Conservation (phyloP, 1,284 basidiomycete species). For the Cryptococcus sp. region DNA sequence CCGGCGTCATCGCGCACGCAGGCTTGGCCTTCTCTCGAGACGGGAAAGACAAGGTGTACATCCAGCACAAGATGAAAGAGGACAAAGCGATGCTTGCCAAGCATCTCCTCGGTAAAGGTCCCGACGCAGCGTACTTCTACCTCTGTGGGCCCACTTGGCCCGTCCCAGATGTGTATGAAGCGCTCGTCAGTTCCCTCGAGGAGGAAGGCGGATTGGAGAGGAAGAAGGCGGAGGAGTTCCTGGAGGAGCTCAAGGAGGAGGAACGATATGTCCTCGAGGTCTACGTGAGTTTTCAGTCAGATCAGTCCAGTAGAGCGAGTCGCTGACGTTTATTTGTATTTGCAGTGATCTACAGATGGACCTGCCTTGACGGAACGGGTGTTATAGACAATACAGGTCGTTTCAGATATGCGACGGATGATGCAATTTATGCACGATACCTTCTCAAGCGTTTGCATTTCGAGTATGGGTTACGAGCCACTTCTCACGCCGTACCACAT, state of each 20-base stretch:
- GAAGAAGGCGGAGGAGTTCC: conserved; percentile 73
- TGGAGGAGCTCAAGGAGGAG: conserved; percentile 93
- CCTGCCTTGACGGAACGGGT: too few species aligned
- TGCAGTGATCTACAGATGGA: neutral
- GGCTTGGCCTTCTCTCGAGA: conserved; percentile 98
- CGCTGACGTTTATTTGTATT: neutral
- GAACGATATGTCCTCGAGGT: conserved; percentile 98
- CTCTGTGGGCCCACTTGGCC: conserved; percentile 99
- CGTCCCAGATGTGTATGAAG: conserved; percentile 94
- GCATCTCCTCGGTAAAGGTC: conserved; percentile 60
- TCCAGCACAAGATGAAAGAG: conserved; percentile 96
- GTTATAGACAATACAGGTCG: too few species aligned
- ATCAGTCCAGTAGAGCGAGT: too few species aligned
- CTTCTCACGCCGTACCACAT: too few species aligned
- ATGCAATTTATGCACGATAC: too few species aligned
- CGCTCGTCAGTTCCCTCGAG: conserved; percentile 76
- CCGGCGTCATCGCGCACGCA: conserved; percentile 80
- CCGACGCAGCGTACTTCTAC: conserved; percentile 79
- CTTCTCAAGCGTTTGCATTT: too few species aligned
- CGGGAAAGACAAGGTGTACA: conserved; percentile 88
- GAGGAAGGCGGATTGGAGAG: conserved; percentile 69
- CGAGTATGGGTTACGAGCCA: too few species aligned
- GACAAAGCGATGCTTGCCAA: conserved; percentile 75
- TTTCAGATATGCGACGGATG: too few species aligned
- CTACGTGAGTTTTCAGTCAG: conserved; percentile 31